Evolutionary conservation across 306 rosid species (phyloP).

Genomic region (Aeschynomene evenia): DNA sequence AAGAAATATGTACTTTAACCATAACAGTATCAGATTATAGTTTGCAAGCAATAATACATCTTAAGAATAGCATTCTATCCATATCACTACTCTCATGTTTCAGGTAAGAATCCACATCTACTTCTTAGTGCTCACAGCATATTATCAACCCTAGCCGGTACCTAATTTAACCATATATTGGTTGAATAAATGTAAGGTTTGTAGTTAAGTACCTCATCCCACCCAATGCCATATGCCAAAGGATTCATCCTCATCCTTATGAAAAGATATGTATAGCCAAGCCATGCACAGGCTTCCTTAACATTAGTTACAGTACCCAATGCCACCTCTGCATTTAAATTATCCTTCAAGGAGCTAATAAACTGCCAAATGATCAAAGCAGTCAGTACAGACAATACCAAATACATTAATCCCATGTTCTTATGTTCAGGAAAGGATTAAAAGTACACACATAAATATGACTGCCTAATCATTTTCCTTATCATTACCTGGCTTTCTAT

Average conservation of each 20-base stretch:
- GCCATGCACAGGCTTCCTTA: slow-evolving; percentile 99
- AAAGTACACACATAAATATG: slow-evolving; percentile 16
- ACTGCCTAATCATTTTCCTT: slow-evolving; percentile 4
- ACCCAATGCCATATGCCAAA: slow-evolving; percentile 84
- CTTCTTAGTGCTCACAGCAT: not conserved
- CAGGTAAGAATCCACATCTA: not conserved
- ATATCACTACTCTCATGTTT: not conserved
- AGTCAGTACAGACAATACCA: slow-evolving; percentile 11
- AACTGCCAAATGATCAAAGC: slow-evolving; percentile 59
- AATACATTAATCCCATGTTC: slow-evolving; percentile 5
- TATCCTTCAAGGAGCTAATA: slow-evolving; percentile 91
- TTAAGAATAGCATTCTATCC: not conserved
- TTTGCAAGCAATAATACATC: not conserved
- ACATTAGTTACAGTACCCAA: slow-evolving; percentile 97
- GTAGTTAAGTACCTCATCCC: slow-evolving; percentile 82
- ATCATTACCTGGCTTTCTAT: slow-evolving; percentile 91
- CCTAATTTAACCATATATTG: slow-evolving; percentile 20
- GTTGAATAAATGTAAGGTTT: slow-evolving; percentile 16
- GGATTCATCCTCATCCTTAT: slow-evolving; percentile 98
- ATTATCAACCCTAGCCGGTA: not conserved
- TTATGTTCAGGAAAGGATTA: not conserved
- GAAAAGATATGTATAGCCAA: slow-evolving; percentile 95
- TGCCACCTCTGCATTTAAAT: slow-evolving; percentile 97
- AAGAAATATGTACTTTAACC: not conserved
- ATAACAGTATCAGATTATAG: not conserved